Evolutionary conservation across 2,329 filamentous ascomycete species (phyloP).

Genomic region (Byssochlamys sp.): DNA sequence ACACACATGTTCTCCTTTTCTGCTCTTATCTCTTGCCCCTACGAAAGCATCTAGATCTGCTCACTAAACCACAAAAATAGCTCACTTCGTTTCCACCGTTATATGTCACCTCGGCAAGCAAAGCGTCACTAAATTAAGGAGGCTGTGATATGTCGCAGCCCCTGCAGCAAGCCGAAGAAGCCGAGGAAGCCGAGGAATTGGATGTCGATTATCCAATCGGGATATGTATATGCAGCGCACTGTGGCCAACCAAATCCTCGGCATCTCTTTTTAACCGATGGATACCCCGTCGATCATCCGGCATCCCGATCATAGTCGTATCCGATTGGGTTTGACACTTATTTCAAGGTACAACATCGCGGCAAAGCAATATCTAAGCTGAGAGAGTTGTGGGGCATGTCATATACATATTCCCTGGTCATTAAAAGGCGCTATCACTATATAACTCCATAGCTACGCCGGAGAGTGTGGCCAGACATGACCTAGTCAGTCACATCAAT

Average conservation of each 20-base stretch:
- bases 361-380: background rate
- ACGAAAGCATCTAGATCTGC: background rate
- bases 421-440: background rate
- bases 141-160: background rate
- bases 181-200: background rate
- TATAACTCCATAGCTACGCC: background rate
- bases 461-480: background rate
- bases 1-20: background rate
- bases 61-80: background rate
- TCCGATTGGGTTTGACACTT: background rate
- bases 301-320: background rate
- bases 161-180: background rate
- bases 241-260: background rate
- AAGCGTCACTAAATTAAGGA: background rate
- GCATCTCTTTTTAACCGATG: background rate
- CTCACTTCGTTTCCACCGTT: background rate
- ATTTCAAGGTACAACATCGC: background rate
- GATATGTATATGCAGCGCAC: background rate
- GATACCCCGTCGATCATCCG: background rate
- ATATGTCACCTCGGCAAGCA: background rate
- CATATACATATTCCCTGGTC: background rate
- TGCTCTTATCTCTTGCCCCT: background rate
- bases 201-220: background rate
- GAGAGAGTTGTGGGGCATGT: background rate
- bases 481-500: background rate